phyloP scores from a whole-genome alignment of 495 filamentous ascomycete genomes.

The Podospora conica region DNA sequence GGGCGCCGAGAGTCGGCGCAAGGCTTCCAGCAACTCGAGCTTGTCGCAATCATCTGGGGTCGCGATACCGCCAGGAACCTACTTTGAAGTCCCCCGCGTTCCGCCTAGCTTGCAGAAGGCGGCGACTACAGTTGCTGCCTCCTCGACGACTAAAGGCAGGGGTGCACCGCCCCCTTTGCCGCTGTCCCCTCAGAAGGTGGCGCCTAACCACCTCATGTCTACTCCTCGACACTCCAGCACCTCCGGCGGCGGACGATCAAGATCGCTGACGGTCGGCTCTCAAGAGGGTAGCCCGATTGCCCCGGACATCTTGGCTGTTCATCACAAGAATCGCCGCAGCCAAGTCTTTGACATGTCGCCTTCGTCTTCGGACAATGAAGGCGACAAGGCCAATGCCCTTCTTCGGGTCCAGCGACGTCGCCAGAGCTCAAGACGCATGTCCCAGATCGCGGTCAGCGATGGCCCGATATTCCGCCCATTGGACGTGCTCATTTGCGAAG shows the following conservation, averaged over 20 bases:
- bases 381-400: conserved; percentile 80
- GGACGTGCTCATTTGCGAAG: conserved; percentile 94
- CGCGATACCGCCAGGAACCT: conserved; percentile 66
- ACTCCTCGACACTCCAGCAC: conserved; percentile 43
- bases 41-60: conserved; percentile 70
- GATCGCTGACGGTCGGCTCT: conserved; percentile 91
- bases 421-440: conserved; percentile 86
- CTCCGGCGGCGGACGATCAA: conserved; percentile 53
- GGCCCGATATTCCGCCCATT: conserved; percentile 83
- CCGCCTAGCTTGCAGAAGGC: conserved; percentile 55
- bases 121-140: conserved; percentile 53
- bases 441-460: conserved; percentile 66
- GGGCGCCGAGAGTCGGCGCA: conserved; percentile 40
- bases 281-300: conserved; percentile 72
- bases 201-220: conserved; percentile 29
- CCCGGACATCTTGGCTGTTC: conserved; percentile 60
- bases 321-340: conserved; percentile 84
- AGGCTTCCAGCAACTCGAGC: conserved; percentile 78
- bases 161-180: conserved; percentile 49
- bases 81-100: conserved; percentile 64
- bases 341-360: conserved; percentile 95
- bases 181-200: conserved; percentile 44
- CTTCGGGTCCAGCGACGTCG: conserved; percentile 89
- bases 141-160: conserved; percentile 69
- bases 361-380: conserved; percentile 96